phyloP scores from a whole-genome alignment of 495 filamentous ascomycete genomes.

The Penicillium verhagenii region DNA sequence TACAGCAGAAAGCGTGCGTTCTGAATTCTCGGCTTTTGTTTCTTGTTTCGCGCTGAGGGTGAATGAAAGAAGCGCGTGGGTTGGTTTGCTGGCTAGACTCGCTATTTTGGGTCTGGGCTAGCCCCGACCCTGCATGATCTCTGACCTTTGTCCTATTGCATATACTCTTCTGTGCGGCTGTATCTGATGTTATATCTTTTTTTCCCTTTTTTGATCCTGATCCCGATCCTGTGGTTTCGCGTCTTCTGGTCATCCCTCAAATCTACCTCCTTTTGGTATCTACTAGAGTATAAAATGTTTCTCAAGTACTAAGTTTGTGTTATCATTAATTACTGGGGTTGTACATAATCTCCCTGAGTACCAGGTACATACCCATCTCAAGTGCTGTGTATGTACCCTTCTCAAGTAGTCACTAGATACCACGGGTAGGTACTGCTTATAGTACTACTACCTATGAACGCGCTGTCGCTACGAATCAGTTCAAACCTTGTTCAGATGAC shows the following conservation, averaged over 20 bases:
- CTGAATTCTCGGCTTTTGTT: slow-evolving; percentile 6
- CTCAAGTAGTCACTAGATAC: no score
- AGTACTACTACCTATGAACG: no score
- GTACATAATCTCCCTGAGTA: no score
- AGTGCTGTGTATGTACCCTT: no score
- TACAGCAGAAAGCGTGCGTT: neutral
- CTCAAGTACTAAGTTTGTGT: no score
- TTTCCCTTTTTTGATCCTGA: neutral
- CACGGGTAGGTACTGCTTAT: no score
- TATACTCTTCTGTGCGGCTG: slow-evolving; percentile 23
- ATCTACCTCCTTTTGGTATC: neutral
- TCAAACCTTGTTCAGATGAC: no score
- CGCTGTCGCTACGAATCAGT: no score
- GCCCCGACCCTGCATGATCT: slow-evolving; percentile 4
- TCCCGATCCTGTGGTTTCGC: slow-evolving; percentile 4
- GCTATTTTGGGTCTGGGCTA: neutral
- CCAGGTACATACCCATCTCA: no score
- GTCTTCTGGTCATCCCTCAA: slow-evolving; percentile 6
- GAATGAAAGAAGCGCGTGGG: slow-evolving; percentile 5
- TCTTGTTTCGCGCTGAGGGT: slow-evolving; percentile 1
- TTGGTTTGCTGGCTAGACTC: neutral
- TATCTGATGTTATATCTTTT: slow-evolving; percentile 13
- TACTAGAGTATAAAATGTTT: neutral
- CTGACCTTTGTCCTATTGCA: slow-evolving; percentile 16
- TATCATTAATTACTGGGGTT: no score